Evolutionary conservation across 345 rosid species (phyloP).

Genomic region (Clausena lansium): DNA sequence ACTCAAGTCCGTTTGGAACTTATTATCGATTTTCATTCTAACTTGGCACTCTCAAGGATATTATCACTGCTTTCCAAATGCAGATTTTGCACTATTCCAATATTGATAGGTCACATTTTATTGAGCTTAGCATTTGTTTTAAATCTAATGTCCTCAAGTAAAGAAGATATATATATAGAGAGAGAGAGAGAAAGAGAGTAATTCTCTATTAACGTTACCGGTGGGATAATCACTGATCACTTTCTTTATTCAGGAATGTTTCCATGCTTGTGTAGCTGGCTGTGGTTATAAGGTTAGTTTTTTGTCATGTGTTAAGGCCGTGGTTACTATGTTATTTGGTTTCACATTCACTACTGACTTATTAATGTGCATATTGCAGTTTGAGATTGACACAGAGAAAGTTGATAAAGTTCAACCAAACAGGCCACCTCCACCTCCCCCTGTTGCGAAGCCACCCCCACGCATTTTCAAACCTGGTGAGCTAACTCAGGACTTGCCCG

Average conservation of each 20-base stretch:
- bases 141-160: background rate
- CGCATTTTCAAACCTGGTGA: constrained; percentile 21
- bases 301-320: background rate
- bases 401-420: constrained; percentile 59
- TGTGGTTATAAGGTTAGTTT: constrained; percentile 82
- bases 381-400: constrained; percentile 47
- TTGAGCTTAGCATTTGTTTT: background rate
- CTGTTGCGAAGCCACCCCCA: constrained; percentile 33
- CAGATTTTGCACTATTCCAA: background rate
- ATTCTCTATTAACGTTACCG: background rate
- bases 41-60: background rate
- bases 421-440: constrained; percentile 62
- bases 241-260: constrained; percentile 63
- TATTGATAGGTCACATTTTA: background rate
- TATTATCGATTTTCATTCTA: background rate
- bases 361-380: constrained; percentile 41
- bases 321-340: background rate
- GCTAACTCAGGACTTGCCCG: constrained; percentile 59
- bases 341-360: background rate
- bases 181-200: background rate
- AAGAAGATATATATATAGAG: too few relatives aligned
- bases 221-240: background rate
- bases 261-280: constrained; percentile 85
- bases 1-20: background rate
- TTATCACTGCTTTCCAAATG: background rate